Conservation (phyloP, 163 green algal genomes). For the Scenedesmus sp. region DNA sequence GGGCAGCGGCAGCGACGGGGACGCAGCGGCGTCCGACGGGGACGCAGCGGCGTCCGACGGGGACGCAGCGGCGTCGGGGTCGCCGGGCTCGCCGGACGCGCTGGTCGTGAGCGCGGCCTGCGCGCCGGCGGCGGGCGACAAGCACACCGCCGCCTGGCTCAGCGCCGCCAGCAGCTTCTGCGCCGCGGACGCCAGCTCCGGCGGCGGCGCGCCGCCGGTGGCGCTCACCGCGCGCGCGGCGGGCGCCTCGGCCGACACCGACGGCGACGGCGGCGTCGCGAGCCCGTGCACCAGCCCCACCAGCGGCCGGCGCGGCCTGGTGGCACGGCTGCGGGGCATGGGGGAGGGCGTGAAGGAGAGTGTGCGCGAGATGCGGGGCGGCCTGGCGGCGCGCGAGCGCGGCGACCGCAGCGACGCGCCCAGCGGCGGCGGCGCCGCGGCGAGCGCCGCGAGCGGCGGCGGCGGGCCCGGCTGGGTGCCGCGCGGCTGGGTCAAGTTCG, state of each 20-base stretch:
- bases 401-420: too few species aligned
- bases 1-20: not conserved
- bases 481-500: conserved; percentile 7
- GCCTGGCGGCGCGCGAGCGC: too few species aligned
- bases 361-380: too few species aligned
- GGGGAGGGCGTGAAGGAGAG: conserved; percentile 16
- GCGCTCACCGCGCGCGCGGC: not conserved
- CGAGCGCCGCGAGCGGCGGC: not conserved
- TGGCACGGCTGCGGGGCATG: not conserved
- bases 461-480: not conserved
- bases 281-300: not conserved
- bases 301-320: not conserved
- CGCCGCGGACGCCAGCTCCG: not conserved
- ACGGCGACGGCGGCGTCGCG: not conserved
- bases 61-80: not conserved
- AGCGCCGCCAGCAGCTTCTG: conserved; percentile 1
- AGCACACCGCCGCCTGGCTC: not conserved
- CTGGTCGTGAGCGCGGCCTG: not conserved
- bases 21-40: not conserved
- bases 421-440: too few species aligned
- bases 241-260: not conserved
- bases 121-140: not conserved
- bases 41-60: not conserved
- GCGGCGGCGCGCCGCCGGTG: not conserved
- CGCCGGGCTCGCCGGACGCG: not conserved